These are phyloP conservation scores for Moesziomyces sp. DNA, from an alignment of 1,284 basidiomycete species.

Conservation along the genomic window DNA sequence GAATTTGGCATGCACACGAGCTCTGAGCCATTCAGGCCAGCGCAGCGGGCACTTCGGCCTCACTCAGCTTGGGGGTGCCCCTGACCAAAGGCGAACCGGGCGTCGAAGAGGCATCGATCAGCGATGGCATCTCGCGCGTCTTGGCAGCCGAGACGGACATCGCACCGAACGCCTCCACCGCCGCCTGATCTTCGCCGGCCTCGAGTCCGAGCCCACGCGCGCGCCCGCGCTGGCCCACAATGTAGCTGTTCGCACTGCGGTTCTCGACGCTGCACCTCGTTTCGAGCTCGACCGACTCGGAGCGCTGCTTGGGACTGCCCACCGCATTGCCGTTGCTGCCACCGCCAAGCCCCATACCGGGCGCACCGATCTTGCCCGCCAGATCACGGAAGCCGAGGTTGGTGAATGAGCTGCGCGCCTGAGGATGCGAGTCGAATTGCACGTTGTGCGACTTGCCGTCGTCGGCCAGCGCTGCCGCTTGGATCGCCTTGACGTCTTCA, in stretches of 20 bases:
- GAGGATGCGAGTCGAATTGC: constrained; percentile 27
- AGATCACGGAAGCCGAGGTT: constrained; percentile 42
- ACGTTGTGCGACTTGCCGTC: constrained; percentile 48
- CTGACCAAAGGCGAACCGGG: constrained; percentile 26
- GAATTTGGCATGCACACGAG: background rate
- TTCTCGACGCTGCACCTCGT: constrained; percentile 34
- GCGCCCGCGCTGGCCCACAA: constrained; percentile 38
- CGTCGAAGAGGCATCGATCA: constrained; percentile 33
- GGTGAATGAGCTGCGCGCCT: constrained; percentile 23
- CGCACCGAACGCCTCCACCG: constrained; percentile 13
- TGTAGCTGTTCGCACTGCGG: constrained; percentile 24
- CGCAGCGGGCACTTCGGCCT: constrained; percentile 33
- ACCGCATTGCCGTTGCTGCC: constrained; percentile 10
- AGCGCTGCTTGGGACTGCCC: constrained; percentile 13
- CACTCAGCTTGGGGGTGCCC: constrained; percentile 9
- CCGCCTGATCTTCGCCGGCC: constrained; percentile 10
- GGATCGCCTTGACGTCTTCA: constrained; percentile 63
- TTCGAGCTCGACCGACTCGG: constrained; percentile 37
- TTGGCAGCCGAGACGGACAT: constrained; percentile 6
- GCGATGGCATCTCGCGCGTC: constrained; percentile 7
- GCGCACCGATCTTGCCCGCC: constrained; percentile 27
- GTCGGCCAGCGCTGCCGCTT: constrained; percentile 55
- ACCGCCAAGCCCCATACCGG: constrained; percentile 1
- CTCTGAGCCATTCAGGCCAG: constrained; percentile 27
- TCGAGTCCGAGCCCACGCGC: constrained; percentile 35